Evolutionary conservation across 305 asterid species (phyloP), one percentile per base, ranked within the genome.

Genomic region (Plantago lanceolata): DNA sequence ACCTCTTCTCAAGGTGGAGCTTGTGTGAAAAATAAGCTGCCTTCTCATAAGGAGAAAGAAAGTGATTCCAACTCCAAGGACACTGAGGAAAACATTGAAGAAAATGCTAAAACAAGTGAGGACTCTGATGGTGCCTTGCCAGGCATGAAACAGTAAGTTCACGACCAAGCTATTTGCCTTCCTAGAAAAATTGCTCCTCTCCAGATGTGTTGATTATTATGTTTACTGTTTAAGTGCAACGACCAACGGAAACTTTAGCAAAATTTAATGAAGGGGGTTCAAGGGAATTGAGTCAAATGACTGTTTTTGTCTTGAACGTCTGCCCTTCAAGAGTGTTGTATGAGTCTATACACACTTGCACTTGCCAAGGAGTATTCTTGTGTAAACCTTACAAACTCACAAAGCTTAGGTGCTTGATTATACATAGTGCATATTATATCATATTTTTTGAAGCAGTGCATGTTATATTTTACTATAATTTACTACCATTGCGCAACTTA

Each of bases 131-230:
- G 40, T 66, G 58, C 40, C 20, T 63, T 54, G 44, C 3, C 75
- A 51, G 66, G 53, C 52, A 13, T 28, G 59, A 75, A 67, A 37
- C 69, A 70, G 97, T 88, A 73, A 60, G 91, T 48, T 55, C 44
- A 8, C 8, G 61, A 48, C 31, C 60, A 55, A 15, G 20, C 37
- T 29, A 13, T 17, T 55, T 53, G 29, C 4, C 8, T 8, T 7
- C 28, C 28, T 24, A 24, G 28, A 24, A 24, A 24, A 1, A 24
- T 24, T 24, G 28, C 1, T 24, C 9, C 40, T 33, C 40, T 5
- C 40, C 40, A 33, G 40, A 40, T 40, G 13, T 40, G 45, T 40
- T 40, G 45, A 24, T 24, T 1, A 24, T 24, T 24, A 24, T 24
- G 28, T 24, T 24, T 7, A 40, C 11, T 40, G 11, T 40, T 40